These are phyloP conservation scores for Claviceps pusilla DNA, from an alignment of 2,329 filamentous ascomycete genomes.

Conservation along the genomic window DNA sequence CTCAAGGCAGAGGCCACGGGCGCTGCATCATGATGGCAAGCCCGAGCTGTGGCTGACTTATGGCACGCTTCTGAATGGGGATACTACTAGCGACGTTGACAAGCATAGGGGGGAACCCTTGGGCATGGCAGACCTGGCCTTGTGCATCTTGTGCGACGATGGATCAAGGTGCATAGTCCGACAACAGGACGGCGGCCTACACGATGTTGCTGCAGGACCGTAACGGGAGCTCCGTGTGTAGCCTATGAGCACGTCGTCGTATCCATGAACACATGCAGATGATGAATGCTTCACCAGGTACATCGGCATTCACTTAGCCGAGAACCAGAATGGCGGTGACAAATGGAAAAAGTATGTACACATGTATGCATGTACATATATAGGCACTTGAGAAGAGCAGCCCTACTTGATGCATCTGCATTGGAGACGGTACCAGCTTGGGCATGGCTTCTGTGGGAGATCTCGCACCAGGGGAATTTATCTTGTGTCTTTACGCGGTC, in stretches of 20 bases:
- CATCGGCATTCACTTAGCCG: conserved; percentile 2
- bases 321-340: conserved; percentile 6
- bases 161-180: neutral
- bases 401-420: neutral
- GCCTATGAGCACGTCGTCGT: conserved; percentile 1
- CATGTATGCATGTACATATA: too few species aligned
- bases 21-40: neutral
- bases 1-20: neutral
- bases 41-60: conserved; percentile 1
- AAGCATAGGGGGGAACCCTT: conserved; percentile 1
- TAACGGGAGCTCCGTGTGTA: neutral
- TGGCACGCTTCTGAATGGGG: conserved; percentile 3
- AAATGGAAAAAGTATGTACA: neutral
- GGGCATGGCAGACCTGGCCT: conserved; percentile 3
- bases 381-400: too few species aligned
- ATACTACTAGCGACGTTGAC: conserved; percentile 5
- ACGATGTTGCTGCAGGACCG: conserved; percentile 3
- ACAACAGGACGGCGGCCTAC: neutral
- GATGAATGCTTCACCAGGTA: neutral
- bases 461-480: neutral
- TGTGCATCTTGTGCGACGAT: conserved; percentile 2
- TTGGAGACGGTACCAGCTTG: too few species aligned
- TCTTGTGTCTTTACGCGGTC: neutral
- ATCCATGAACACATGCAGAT: conserved; percentile 1
- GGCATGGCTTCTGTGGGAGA: neutral